Conservation (phyloP, 129 eudicot genomes). For the Silybum marianum region DNA sequence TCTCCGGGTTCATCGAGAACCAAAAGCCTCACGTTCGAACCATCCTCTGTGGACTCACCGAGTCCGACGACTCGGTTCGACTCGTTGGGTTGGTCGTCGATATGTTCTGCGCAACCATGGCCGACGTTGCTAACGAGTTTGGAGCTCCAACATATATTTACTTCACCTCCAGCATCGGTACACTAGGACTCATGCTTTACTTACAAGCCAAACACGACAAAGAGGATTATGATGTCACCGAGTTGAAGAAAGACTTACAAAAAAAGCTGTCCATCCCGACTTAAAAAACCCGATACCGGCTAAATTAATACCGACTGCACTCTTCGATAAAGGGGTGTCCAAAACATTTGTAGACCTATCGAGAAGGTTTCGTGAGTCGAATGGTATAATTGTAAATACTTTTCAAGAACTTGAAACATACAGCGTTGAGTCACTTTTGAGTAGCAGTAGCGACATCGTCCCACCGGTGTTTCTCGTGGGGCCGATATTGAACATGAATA, state of each 20-base stretch:
- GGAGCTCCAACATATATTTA: conserved; percentile 33
- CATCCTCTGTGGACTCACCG: background rate
- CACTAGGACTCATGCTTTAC: conserved; percentile 15
- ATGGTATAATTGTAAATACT: conserved; percentile 38
- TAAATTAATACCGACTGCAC: conserved; percentile 10
- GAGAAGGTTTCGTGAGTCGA: conserved; percentile 30
- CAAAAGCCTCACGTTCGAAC: conserved; percentile 17
- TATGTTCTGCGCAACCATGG: conserved; percentile 39
- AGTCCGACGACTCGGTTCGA: background rate
- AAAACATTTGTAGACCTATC: conserved; percentile 2
- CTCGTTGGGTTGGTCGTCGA: conserved; percentile 38
- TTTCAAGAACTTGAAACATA: conserved; percentile 32
- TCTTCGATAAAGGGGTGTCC: conserved; percentile 2
- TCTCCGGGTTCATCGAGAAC: conserved; percentile 17
- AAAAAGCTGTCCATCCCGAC: conserved; percentile 10
- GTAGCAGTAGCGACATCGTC: background rate
- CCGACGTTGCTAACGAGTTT: conserved; percentile 37
- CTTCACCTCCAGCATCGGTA: conserved; percentile 32
- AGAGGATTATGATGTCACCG: conserved; percentile 11
- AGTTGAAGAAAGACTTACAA: conserved; percentile 9
- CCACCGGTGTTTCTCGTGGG: conserved; percentile 22
- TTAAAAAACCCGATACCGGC: conserved; percentile 26
- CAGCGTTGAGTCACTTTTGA: background rate
- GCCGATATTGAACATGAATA: conserved; percentile 3
- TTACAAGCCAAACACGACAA: conserved; percentile 14